Base-by-base conservation (phyloP, 202 grass and related monocot genomes). In the Sporobolus alterniflorus region DNA sequence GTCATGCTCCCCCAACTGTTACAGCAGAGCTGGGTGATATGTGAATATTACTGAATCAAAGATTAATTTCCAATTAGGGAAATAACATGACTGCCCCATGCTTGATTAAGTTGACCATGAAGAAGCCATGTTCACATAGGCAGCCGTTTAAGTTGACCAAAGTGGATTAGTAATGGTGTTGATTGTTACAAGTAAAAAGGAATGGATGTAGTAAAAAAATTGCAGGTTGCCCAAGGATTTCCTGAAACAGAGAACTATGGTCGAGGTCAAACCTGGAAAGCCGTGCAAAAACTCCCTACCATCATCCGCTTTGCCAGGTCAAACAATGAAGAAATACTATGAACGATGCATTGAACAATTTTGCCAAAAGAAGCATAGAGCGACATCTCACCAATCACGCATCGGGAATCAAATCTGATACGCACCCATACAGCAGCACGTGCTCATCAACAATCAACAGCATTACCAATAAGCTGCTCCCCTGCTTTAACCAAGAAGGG, bases 401-500 rank as follows among this genome's bases (percentile, higher is more conserved):
- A 39, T 39, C 36, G 25, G 25, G 30, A 78, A 65, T 64, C 43
- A 65, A 42, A 65, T 65, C 43, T 43, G 2, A 50, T 34, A 59
- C 3, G 49, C 49, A 5, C 49, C 17, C 74, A 24, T 64, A 11
- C 26, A 39, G 7, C 51, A 40, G 16, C 25, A 76, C 55, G 42
- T n/a, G n/a, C n/a, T n/a, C n/a, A n/a, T n/a, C n/a, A 0, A 31
- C 11, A 28, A 24, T 66, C 29, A 17, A n/a, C n/a, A n/a, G 17
- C 21, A 62, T 34, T 20, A 21, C 25, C 46, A 79, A n/a, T n/a
- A n/a, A 61, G 62, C 65, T 67, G 44, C 44, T 77, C 29, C 29
- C 76, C 4, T 78, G 46, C 61, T 61, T 36, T 77, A 26, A 73
- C 69, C 31, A 65, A 25, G 62, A 83, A 74, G 36, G 13, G 42